Conservation (phyloP, 139 green algal genomes). For the Picochlorum sp. region DNA sequence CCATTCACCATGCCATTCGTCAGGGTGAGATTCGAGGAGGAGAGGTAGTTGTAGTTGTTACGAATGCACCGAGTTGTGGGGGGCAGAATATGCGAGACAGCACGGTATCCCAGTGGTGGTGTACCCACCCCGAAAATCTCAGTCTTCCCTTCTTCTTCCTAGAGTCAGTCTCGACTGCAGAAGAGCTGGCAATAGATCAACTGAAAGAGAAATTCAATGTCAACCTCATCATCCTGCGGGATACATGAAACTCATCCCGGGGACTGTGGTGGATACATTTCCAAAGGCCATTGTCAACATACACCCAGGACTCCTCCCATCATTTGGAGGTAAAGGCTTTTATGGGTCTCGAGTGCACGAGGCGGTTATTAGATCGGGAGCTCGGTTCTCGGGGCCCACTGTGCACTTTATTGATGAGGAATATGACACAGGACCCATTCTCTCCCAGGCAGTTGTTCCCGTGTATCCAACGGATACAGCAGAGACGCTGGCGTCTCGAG, state of each 20-base stretch:
- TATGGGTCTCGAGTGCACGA: constrained; percentile 88
- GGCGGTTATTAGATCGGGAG: constrained; percentile 82
- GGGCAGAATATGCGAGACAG: constrained; percentile 18
- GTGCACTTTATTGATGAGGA: constrained; percentile 98
- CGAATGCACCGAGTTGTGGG: constrained; percentile 66
- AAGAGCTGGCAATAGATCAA: too few species aligned
- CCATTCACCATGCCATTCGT: constrained; percentile 63
- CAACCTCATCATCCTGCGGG: constrained; percentile 87
- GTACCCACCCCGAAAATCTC: neutral
- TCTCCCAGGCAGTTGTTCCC: constrained; percentile 81
- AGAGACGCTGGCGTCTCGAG: constrained; percentile 63
- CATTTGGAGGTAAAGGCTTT: constrained; percentile 92
- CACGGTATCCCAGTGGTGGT: constrained; percentile 9
- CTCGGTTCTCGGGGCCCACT: constrained; percentile 79
- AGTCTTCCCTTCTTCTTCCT: neutral
- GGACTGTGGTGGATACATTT: constrained; percentile 63
- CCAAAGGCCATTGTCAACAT: constrained; percentile 92
- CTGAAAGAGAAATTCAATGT: constrained; percentile 16
- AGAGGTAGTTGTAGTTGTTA: constrained; percentile 59
- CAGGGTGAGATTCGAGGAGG: constrained; percentile 55
- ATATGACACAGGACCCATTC: constrained; percentile 92
- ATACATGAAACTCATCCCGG: constrained; percentile 90
- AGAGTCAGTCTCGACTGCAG: constrained; percentile 3
- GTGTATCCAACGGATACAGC: constrained; percentile 76
- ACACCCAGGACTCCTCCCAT: constrained; percentile 90